Evolutionary conservation across 2,329 filamentous ascomycete species (phyloP).

Genomic region (Penicillium sp.): DNA sequence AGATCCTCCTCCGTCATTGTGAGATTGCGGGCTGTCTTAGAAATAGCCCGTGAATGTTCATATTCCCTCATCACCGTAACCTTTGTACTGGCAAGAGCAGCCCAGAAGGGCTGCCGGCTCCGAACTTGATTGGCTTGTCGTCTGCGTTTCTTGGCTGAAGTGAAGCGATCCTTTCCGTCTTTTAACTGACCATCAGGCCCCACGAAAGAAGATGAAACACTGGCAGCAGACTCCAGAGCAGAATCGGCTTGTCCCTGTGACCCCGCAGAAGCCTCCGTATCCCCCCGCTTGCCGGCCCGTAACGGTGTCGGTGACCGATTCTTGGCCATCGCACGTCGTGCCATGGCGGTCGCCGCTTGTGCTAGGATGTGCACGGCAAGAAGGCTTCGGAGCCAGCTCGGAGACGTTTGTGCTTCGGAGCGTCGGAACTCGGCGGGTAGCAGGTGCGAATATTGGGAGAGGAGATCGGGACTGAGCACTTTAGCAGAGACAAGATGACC

Average conservation of each 20-base stretch:
- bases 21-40: conserved; percentile 37
- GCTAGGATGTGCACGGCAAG: conserved; percentile 49
- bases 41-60: conserved; percentile 64
- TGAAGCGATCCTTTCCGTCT: conserved; percentile 56
- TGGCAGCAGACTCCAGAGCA: conserved; percentile 42
- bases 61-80: conserved; percentile 93
- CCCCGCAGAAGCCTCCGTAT: conserved; percentile 46
- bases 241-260: conserved; percentile 43
- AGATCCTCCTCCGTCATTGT: conserved; percentile 43
- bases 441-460: conserved; percentile 43
- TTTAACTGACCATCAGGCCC: conserved; percentile 47
- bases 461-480: conserved; percentile 41
- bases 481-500: conserved; percentile 45
- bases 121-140: conserved; percentile 89
- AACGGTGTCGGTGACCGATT: conserved; percentile 41
- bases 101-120: conserved; percentile 89
- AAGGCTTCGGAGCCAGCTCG: conserved; percentile 46
- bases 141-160: conserved; percentile 73
- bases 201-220: conserved; percentile 37
- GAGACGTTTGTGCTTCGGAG: conserved; percentile 40
- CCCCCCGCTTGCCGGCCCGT: conserved; percentile 42
- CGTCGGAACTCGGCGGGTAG: conserved; percentile 44
- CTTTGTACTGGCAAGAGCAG: conserved; percentile 90
- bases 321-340: conserved; percentile 45
- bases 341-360: conserved; percentile 48